Base-by-base conservation (phyloP, 495 filamentous ascomycete genomes). In the Hypoxylon cercidicola region DNA sequence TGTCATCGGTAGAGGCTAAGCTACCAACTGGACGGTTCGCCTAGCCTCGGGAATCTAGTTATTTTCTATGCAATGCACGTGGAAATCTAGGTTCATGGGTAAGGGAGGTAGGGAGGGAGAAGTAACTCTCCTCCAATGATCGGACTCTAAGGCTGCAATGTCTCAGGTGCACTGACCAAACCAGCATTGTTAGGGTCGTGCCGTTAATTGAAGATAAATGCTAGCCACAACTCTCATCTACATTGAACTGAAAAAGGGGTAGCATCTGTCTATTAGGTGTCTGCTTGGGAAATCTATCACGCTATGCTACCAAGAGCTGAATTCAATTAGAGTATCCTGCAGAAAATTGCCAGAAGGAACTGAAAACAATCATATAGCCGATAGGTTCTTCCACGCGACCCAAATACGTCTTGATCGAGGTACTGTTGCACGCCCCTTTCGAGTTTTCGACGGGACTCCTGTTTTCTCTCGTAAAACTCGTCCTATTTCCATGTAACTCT, bases 401-500 rank as follows among this genome's bases (percentile, higher is more conserved):
- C 62, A 74, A 39, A 88, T 25, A 50, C 87, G 78, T 62, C 83
- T 81, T 44, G 68, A 60, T 47, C 72, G 82, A 35, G 87, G 82
- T 16, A 89, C 87, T 15, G 86, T 87, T 15, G 85, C 85, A 64
- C 78, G 73, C 19, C 81, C 85, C 62, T 76, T 80, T 67, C 83
- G 84, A 35, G 81, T 74, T 52, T 74, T 72, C 41, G 79, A 79
- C 13, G 74, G 71, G 10, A 57, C 59, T 2, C 50, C 64, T 4
- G 45, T 70, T 44, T 72, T 71, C 50, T 78, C 74, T 45, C 73
- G 71, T 48, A 88, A 70, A 50, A 87, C 82, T 35, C 87, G 72
- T 12, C 87, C 89, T 71, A 90, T 91, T 67, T 89, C 87, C 82
- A 91, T 87, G 59, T 91, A 91, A 62, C 85, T 89, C 74, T 90